Evolutionary conservation across 768 basidiomycete genomes (phyloP), one percentile per base, ranked within the genome.

Genomic region (Leccinum boreale): DNA sequence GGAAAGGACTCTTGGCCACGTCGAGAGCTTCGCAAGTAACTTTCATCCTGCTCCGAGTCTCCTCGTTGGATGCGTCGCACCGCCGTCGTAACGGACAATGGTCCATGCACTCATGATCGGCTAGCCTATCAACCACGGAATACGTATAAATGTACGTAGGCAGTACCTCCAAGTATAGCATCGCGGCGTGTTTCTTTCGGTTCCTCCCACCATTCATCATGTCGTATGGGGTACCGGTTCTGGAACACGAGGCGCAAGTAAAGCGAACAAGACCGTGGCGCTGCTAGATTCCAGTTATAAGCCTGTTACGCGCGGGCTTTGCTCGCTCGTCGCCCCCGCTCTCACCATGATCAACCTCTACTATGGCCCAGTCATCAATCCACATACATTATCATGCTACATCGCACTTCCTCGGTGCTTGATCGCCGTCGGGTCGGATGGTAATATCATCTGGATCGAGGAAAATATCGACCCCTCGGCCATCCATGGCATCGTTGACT

Each of bases 391-490:
- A 31, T 76, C 72, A 0, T 45, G 67, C 23, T 83, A 79, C 67
- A 69, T 74, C 33, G 73, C 79, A 24, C 73, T 81, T 39, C 81
- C 85, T 14, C 73, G 71, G 19, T 83, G 84, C 65, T 73, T 90
- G 29, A 66, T 92, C 21, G 78, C 74, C 21, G 81, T 92, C 21
- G 72, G 67, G 17, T 28, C 64, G 0, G 65, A 76, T 1, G 87
- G 87, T 1, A 67, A 78, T 35, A 89, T 94, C 55, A 80, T 81
- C 29, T 93, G 89, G 89, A 75, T 92, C 33, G 82, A 83, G 45
- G 77, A 85, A 26, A 78, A 87, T 68, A 81, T 92, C 17, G 70
- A 67, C 12, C 66, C 70, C 24, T 70, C 78, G 29, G 70, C 69
- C 53, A 62, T 90, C n/a, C 79, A 83, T 66, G 76, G 84, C 10